Conservation (phyloP, 2,329 filamentous ascomycete genomes). For the Arthrobotrys entomopaga region DNA sequence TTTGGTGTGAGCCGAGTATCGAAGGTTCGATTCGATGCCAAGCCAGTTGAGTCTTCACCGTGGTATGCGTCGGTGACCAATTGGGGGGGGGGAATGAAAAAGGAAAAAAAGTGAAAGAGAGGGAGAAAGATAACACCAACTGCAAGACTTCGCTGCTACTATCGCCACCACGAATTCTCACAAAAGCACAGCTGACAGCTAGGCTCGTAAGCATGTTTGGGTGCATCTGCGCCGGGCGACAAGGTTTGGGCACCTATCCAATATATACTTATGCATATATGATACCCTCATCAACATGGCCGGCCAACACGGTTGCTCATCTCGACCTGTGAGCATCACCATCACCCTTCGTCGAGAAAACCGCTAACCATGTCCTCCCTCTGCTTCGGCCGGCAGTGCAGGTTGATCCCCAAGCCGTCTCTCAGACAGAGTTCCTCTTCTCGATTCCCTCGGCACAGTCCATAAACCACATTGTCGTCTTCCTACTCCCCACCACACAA, state of each 20-base stretch:
- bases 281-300: slow-evolving; percentile 38
- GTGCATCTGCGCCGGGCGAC: slow-evolving; percentile 59
- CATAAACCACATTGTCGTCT: slow-evolving; percentile 83
- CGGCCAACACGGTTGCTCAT: slow-evolving; percentile 20
- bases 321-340: slow-evolving; percentile 33
- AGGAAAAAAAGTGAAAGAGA: background rate
- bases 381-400: slow-evolving; percentile 62
- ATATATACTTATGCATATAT: background rate
- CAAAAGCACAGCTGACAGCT: slow-evolving; percentile 12
- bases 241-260: slow-evolving; percentile 55
- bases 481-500: slow-evolving; percentile 80
- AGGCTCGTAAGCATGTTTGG: slow-evolving; percentile 58
- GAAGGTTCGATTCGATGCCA: too few species aligned
- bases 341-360: slow-evolving; percentile 17
- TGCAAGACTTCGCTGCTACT: background rate
- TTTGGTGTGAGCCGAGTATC: too few species aligned
- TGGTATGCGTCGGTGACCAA: too few species aligned
- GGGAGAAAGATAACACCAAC: background rate
- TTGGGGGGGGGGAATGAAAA: background rate
- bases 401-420: slow-evolving; percentile 67
- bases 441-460: slow-evolving; percentile 67
- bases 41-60: too few species aligned
- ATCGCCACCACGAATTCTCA: slow-evolving; percentile 13
- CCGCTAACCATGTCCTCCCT: slow-evolving; percentile 4
- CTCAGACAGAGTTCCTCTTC: slow-evolving; percentile 72